phyloP scores from a whole-genome alignment of 768 basidiomycete genomes.

The Kwoniella botswanensis region DNA sequence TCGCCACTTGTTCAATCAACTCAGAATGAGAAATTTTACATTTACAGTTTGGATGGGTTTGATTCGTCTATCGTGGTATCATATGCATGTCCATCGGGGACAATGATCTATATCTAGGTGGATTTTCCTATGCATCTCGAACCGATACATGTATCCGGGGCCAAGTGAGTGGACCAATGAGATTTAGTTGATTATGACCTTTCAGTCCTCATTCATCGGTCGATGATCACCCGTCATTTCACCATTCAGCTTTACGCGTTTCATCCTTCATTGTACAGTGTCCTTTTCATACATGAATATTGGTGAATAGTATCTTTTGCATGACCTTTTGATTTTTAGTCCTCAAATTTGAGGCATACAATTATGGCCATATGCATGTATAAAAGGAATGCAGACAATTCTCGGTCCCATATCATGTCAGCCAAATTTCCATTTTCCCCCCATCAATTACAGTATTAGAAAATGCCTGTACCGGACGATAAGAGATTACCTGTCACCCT shows the following conservation, averaged over 20 bases:
- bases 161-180: neutral
- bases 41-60: no score
- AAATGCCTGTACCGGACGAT: constrained; percentile 40
- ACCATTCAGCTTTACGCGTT: neutral
- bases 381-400: neutral
- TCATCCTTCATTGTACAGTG: neutral
- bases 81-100: no score
- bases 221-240: neutral
- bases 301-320: neutral
- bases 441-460: neutral
- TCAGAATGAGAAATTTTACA: no score
- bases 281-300: no score
- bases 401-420: no score
- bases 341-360: neutral
- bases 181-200: constrained; percentile 9
- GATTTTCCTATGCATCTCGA: no score
- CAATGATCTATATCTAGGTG: no score
- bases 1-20: no score
- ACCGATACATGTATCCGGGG: neutral
- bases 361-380: neutral
- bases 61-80: no score
- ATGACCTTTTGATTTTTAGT: neutral
- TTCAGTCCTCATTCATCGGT: constrained; percentile 11
- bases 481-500: constrained; percentile 56
- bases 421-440: no score